Base-by-base conservation (phyloP, 345 rosid genomes). In the Eucalyptus albens region DNA sequence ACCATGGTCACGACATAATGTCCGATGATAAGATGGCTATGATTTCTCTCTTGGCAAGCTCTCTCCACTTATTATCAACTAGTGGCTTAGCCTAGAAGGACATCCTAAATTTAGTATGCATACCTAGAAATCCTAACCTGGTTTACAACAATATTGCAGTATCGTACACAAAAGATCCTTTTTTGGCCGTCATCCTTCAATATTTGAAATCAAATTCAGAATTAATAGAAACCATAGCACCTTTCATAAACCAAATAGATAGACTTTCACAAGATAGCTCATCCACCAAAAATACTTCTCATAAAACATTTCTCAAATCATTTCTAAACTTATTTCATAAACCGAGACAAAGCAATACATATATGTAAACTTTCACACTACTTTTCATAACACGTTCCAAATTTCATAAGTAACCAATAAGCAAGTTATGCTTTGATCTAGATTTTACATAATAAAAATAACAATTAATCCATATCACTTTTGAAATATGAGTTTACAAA, bases 81-180 rank as follows among this genome's bases (percentile, higher is more conserved):
- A 0, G 2, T 17, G 4, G 4, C 13, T 72, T 0, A 4, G 1
- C 45, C 5, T 72, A 33, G 2, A 72, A 33, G 14, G 26, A 72
- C 0, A 33, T 33, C 45, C 24, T 72, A 37, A 72, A 72, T 33
- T 21, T 19, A 33, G 8, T 72, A 72, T 72, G 45, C 45, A 72
- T 37, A 33, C 42, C 44, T 19, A 72, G 7, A 72, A 72, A 33
- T 22, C 24, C 11, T 33, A 33, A 33, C 9, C 2, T 6, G 1
- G 81, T 17, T 33, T 3, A 33, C 2, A 72, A 17, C 12, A 17
- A 33, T 0, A 21, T 9, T 19, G 14, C 26, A 53, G 8, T 21
- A 53, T 21, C 2, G 0, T 21, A 53, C 26, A 21, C 2, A 0
- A 0, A 53, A 53, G 59, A 21, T 53, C 0, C 59, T 21, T 53